Evolutionary conservation across 148 eudicot genomes (phyloP), one percentile per base, ranked within the genome.

Genomic region (Vaccinium vitisidaea): DNA sequence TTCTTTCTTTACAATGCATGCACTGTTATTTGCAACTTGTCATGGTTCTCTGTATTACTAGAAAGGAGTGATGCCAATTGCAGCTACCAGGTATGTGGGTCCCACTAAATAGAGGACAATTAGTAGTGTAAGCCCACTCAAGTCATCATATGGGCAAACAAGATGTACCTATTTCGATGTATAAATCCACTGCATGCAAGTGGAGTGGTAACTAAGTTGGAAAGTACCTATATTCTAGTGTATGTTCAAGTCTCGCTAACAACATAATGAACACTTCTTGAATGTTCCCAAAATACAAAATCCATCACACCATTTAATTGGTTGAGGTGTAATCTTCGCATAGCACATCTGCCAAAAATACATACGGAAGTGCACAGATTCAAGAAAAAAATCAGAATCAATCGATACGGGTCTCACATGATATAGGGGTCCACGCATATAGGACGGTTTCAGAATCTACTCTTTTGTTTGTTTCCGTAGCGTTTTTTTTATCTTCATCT

Each of bases 1-100:
- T 21, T n/a, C 30, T 69, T 1, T 69, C 32, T 13, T 4, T 27
- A 27, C 11, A 25, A 25, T 12, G 16, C 27, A 67, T 67, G 10
- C 27, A 65, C 52, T 63, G 4, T 56, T 54, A 39, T 32, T 53
- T 63, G 79, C 83, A 80, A 85, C 86, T 85, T 85, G 86, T 23
- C 83, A 80, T 43, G 79, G 77, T 70, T 58, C 59, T 76, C 61
- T 59, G 85, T 48, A 63, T 61, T 61, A 61, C 46, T 36, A 16
- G 46, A 77, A 76, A 84, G 54, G 81, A 70, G 71, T 71, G 58
- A 83, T 76, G 12, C 75, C 85, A 8, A 75, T 56, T 83, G 85
- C 85, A 70, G 55, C 83, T 83, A 80, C 83, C 80, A 53, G 80
- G 10, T 13, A 21, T 55, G 73, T 15, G 83, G 80, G 49, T 21